A percentile compares a stretch with the other conserved stretches of the same genome.
Evolutionary conservation across 345 rosid genomes (phyloP).

Genomic region (Punica granatum): DNA sequence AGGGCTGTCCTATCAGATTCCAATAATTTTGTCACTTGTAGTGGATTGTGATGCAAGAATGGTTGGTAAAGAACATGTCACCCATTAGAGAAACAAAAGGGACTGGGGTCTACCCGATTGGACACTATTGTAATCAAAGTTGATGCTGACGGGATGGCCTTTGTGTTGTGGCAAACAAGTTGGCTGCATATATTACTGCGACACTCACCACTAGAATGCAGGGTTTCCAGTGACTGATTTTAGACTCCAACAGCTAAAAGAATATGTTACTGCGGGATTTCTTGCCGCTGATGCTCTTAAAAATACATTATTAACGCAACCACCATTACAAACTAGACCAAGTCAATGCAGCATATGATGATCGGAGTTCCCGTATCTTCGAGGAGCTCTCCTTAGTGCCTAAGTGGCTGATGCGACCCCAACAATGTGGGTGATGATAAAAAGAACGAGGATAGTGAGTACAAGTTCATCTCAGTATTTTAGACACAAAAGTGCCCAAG

Average conservation of each 20-base stretch:
- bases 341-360: not conserved
- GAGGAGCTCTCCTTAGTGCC: not conserved
- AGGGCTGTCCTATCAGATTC: not conserved
- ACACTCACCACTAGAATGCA: not conserved
- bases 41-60: constrained; percentile 4
- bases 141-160: constrained; percentile 1
- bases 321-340: not conserved
- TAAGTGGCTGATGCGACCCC: not conserved
- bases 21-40: not conserved
- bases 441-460: not conserved
- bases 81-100: not conserved
- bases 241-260: not conserved
- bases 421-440: not conserved
- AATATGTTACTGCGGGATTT: not conserved
- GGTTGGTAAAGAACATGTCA: constrained; percentile 2
- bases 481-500: not conserved
- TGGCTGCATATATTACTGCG: not conserved
- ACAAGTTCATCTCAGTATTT: not conserved
- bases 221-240: not conserved
- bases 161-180: not conserved
- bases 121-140: not conserved
- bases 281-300: not conserved
- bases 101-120: constrained; percentile 10
- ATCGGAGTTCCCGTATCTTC: not conserved
- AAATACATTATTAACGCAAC: not conserved